Evolutionary conservation across 352 stramenopile species (phyloP).

Genomic region (Albugo laibachii): DNA sequence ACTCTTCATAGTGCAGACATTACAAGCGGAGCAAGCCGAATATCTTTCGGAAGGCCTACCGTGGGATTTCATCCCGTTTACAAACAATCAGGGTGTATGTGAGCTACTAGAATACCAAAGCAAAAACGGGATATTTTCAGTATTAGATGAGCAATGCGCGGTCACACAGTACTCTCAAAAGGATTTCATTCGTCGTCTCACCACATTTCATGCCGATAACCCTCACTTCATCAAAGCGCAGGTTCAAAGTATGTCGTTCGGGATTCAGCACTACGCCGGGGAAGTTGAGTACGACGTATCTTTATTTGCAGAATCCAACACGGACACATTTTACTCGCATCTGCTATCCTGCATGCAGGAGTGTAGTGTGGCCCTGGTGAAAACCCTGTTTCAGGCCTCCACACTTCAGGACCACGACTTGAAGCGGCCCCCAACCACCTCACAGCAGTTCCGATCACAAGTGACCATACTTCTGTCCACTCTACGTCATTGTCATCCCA

Average conservation of each 20-base stretch:
- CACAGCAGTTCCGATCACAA: conserved; percentile 65
- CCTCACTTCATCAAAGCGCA: conserved; percentile 55
- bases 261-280: conserved; percentile 67
- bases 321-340: conserved; percentile 74
- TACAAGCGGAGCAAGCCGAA: conserved; percentile 59
- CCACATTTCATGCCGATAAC: conserved; percentile 40
- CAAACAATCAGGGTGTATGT: conserved; percentile 79
- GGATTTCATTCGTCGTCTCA: conserved; percentile 56
- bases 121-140: conserved; percentile 57
- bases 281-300: conserved; percentile 77
- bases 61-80: conserved; percentile 59
- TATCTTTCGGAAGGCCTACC: conserved; percentile 52
- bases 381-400: conserved; percentile 62
- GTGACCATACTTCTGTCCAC: conserved; percentile 63
- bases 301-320: conserved; percentile 67
- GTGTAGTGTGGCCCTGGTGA: conserved; percentile 49
- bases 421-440: conserved; percentile 65
- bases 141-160: conserved; percentile 63
- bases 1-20: conserved; percentile 71
- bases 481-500: conserved; percentile 73
- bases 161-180: conserved; percentile 43
- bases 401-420: conserved; percentile 57
- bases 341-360: conserved; percentile 49
- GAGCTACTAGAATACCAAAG: conserved; percentile 76
- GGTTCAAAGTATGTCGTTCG: conserved; percentile 47